phyloP scores from a whole-genome alignment of 1,284 basidiomycete species.

The Trichosporon coremiiforme region DNA sequence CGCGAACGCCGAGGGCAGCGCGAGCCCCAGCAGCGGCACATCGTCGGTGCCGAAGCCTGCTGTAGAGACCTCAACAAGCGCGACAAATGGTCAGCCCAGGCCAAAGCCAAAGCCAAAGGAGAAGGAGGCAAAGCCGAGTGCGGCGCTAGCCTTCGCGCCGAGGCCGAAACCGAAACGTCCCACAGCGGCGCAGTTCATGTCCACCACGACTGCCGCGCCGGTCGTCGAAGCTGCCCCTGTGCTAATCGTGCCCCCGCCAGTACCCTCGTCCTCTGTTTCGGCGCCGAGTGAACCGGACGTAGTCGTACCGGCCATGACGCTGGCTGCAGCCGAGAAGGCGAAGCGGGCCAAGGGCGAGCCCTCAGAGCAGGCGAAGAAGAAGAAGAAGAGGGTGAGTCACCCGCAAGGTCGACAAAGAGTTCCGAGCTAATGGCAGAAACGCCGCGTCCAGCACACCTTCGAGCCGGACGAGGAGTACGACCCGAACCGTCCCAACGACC shows the following conservation, averaged over 20 bases:
- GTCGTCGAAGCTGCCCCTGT: constrained; percentile 25
- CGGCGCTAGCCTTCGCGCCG: constrained; percentile 53
- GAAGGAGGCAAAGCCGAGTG: constrained; percentile 36
- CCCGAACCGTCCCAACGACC: constrained; percentile 54
- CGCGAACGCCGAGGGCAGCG: not conserved
- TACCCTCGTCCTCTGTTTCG: not conserved
- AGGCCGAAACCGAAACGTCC: constrained; percentile 38
- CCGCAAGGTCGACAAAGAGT: not conserved
- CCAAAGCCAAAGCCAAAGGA: not conserved
- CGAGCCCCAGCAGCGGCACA: not conserved
- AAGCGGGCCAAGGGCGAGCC: constrained; percentile 33
- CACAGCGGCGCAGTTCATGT: constrained; percentile 21
- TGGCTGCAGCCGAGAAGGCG: constrained; percentile 35
- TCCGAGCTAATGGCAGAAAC: constrained; percentile 19
- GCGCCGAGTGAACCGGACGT: not conserved
- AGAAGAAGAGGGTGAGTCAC: constrained; percentile 46
- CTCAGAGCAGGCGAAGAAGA: constrained; percentile 39
- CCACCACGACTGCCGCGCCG: constrained; percentile 27
- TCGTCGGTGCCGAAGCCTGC: not conserved
- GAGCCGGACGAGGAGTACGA: constrained; percentile 55
- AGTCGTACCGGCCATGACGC: constrained; percentile 51
- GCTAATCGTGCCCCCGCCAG: constrained; percentile 16
- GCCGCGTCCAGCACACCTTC: constrained; percentile 44
- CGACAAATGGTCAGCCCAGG: not conserved
- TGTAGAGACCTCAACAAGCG: not conserved